phyloP scores from a whole-genome alignment of 1,284 basidiomycete genomes.

The Ustilago bromivora region DNA sequence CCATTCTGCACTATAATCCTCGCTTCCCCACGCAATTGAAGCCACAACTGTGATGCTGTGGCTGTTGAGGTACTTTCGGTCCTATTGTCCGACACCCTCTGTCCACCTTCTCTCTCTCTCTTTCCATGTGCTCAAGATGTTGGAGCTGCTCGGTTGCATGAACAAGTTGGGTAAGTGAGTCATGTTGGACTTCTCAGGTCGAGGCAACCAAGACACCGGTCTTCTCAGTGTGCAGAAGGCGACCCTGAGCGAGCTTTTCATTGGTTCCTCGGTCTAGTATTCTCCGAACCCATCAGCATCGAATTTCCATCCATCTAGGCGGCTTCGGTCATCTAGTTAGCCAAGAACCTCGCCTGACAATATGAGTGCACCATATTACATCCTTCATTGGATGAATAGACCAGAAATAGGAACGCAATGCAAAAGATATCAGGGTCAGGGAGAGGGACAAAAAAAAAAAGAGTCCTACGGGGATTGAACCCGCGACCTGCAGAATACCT shows the following conservation, averaged over 20 bases:
- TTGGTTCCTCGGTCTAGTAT: constrained; percentile 11
- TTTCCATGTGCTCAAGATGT: no score
- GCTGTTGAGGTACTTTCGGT: no score
- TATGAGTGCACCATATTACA: no score
- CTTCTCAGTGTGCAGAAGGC: not conserved
- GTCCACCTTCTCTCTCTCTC: no score
- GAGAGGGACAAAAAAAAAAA: constrained; percentile 17
- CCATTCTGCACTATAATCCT: no score
- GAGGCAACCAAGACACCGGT: not conserved
- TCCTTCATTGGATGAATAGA: not conserved
- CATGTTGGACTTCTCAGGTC: no score
- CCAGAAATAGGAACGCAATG: not conserved
- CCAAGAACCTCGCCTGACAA: no score
- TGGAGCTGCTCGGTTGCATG: no score
- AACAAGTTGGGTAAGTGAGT: no score
- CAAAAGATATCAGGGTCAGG: not conserved
- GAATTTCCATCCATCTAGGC: not conserved
- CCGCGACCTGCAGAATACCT: constrained; percentile 54
- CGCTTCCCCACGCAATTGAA: no score
- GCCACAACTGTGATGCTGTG: no score
- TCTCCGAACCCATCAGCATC: not conserved
- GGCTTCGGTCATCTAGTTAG: not conserved
- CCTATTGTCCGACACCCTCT: no score
- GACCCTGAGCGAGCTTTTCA: not conserved
- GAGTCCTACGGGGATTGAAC: constrained; percentile 60